Conservation (phyloP, 208 protist species). For the Angomonas ambiguus region DNA sequence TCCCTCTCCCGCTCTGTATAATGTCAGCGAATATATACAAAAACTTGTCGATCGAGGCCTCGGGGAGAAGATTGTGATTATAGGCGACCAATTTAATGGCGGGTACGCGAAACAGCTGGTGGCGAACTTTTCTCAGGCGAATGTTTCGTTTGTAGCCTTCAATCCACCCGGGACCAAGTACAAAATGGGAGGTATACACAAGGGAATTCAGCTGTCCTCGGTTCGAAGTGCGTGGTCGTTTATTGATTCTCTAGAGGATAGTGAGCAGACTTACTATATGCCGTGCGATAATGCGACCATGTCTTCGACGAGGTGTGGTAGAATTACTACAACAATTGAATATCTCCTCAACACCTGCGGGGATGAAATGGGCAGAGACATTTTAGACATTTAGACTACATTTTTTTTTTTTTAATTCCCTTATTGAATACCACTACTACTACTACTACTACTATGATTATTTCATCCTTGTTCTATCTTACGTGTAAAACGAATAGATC, state of each 20-base stretch:
- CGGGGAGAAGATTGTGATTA: slow-evolving; percentile 46
- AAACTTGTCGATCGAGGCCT: slow-evolving; percentile 29
- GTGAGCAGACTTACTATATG: slow-evolving; percentile 42
- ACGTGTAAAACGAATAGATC: background rate
- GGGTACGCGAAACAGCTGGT: slow-evolving; percentile 82
- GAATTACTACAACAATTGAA: slow-evolving; percentile 60
- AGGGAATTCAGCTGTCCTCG: slow-evolving; percentile 54
- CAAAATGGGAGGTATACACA: slow-evolving; percentile 20
- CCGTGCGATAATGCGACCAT: slow-evolving; percentile 35
- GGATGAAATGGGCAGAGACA: slow-evolving; percentile 40
- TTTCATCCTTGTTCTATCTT: slow-evolving; percentile 1
- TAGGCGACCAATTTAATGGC: slow-evolving; percentile 87
- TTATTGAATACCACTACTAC: no score
- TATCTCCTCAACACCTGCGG: slow-evolving; percentile 52
- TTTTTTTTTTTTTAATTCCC: slow-evolving; percentile 10
- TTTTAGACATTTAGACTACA: slow-evolving; percentile 9
- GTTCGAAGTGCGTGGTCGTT: slow-evolving; percentile 65
- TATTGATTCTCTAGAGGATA: slow-evolving; percentile 77
- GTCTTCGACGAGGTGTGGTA: slow-evolving; percentile 52
- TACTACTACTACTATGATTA: background rate
- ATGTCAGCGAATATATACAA: slow-evolving; percentile 46
- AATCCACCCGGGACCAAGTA: slow-evolving; percentile 77
- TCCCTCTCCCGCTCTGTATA: slow-evolving; percentile 38
- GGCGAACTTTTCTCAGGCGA: slow-evolving; percentile 28
- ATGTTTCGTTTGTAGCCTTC: slow-evolving; percentile 56